phyloP scores from a whole-genome alignment of 2,329 filamentous ascomycete genomes.

The Sporothrix pallida region DNA sequence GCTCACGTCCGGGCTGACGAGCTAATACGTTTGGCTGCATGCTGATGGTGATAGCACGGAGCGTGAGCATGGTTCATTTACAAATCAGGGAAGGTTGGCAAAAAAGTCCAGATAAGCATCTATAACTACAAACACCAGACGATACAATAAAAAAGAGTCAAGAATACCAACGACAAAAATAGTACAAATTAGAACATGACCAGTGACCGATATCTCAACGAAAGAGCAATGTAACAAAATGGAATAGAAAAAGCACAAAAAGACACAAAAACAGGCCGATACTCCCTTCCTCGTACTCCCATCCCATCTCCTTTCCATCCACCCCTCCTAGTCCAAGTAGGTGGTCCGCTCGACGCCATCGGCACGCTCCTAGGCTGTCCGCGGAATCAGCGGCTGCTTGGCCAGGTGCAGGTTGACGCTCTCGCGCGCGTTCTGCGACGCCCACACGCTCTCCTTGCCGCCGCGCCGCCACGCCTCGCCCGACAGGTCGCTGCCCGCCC shows the following conservation, averaged over 20 bases:
- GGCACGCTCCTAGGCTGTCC: constrained; percentile 22
- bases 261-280: neutral
- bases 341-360: neutral
- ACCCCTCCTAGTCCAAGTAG: constrained; percentile 12
- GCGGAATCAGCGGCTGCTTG: constrained; percentile 51
- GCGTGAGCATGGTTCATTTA: too few species aligned
- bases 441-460: constrained; percentile 61
- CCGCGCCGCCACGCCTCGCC: constrained; percentile 73
- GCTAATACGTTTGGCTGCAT: neutral
- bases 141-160: neutral
- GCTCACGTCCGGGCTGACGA: neutral
- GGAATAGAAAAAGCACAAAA: neutral
- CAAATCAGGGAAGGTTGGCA: neutral
- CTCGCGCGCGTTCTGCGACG: constrained; percentile 64
- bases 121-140: neutral
- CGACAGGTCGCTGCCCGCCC: constrained; percentile 46
- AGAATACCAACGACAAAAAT: neutral
- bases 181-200: neutral
- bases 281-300: constrained; percentile 17
- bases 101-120: neutral
- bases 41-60: neutral
- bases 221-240: neutral
- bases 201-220: neutral
- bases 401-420: constrained; percentile 67
- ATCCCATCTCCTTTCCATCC: neutral